Base-by-base conservation (phyloP, 2,329 filamentous ascomycete genomes). In the Hypoxylon sp. region DNA sequence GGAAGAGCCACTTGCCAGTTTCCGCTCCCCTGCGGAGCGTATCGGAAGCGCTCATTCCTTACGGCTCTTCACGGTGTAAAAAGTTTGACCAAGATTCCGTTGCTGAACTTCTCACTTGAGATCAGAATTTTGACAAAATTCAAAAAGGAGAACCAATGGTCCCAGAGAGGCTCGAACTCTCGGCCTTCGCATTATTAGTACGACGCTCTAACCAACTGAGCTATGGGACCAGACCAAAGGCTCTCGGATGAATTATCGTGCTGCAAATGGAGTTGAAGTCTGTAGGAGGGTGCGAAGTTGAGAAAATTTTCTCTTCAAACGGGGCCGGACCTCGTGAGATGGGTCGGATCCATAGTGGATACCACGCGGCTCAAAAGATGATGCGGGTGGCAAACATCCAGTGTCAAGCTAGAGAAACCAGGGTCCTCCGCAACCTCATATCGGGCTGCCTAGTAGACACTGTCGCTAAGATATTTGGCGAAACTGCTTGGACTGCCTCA, bases 121-220 rank as follows among this genome's bases (percentile, higher is more conserved):
- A 30, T 7, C 0, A 11, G 7, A 1, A 30, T 7, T 14, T 37
- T n/a, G 3, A 7, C 3, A n/a, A 6, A 48, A 31, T 14, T 7
- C 53, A 57, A 68, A 64, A 62, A 61, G 13, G 42, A 55, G 59
- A 57, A 17, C 1, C 3, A n/a, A 61, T 61, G 68, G 53, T 64
- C 64, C 57, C 61, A 68, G 60, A 51, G 56, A 57, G 64, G 61
- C 40, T 67, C 59, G 66, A 69, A 65, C 66, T 56, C 56, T 60
- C 61, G 66, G 33, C 66, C 61, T 65, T 62, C 66, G 61, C 66
- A 69, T 68, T 60, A 68, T 69, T 62, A 69, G 66, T 69, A 65
- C 61, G 66, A 65, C 54, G 61, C 66, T 69, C 61, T 69, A 61
- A 64, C 61, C 57, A 65, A 62, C 66, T 69, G 66, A 69, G 66